Evolutionary conservation across 805 yeast species (phyloP).

Genomic region (Suhomyces xylopsoci): DNA sequence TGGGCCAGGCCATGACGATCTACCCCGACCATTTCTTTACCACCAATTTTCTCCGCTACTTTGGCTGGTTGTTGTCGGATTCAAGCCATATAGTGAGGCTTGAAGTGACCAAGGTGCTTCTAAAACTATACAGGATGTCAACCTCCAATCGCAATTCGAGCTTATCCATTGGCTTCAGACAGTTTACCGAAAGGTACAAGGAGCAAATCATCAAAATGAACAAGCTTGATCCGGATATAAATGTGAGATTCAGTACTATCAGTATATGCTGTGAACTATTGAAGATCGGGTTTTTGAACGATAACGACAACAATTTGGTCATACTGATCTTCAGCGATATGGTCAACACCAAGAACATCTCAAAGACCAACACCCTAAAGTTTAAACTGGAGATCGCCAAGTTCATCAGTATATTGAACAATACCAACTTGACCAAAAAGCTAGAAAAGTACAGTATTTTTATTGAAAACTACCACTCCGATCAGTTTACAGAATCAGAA

Average conservation of each 20-base stretch:
- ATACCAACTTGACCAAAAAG: conserved; percentile 35
- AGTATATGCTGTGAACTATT: conserved; percentile 56
- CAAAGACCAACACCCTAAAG: conserved; percentile 19
- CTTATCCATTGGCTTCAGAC: conserved; percentile 63
- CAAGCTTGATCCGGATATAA: conserved; percentile 43
- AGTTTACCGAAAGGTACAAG: conserved; percentile 74
- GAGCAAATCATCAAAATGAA: conserved; percentile 60
- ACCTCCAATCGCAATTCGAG: conserved; percentile 7
- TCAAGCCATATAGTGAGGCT: conserved; percentile 55
- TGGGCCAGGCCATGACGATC: conserved; percentile 70
- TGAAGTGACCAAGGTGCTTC: conserved; percentile 58
- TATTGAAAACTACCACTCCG: conserved; percentile 26
- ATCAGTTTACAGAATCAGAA: conserved; percentile 20
- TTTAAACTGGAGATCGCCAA: conserved; percentile 49
- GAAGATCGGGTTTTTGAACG: conserved; percentile 61
- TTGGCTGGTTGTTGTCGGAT: conserved; percentile 87
- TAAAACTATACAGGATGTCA: conserved; percentile 42
- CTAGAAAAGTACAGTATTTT: conserved; percentile 32
- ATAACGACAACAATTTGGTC: conserved; percentile 40
- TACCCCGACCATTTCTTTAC: conserved; percentile 72
- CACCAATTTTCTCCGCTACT: conserved; percentile 66
- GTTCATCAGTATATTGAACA: conserved; percentile 47
- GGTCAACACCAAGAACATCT: conserved; percentile 9
- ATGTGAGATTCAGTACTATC: conserved; percentile 49
- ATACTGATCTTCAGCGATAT: conserved; percentile 30